Evolutionary conservation across 139 green algal species (phyloP).

Genomic region (Chlorella sp.): DNA sequence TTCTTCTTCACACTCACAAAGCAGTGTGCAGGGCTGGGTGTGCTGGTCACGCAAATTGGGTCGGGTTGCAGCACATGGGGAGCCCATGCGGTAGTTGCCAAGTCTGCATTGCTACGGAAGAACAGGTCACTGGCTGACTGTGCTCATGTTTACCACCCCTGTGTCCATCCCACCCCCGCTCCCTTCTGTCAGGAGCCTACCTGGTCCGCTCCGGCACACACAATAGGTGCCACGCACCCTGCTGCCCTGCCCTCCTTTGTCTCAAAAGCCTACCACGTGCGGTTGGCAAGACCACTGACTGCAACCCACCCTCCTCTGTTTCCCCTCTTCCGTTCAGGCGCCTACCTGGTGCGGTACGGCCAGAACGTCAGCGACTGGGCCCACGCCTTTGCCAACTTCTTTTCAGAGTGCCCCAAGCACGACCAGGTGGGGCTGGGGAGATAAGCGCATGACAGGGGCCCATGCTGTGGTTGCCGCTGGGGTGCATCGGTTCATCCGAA

Average conservation of each 20-base stretch:
- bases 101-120: too few species aligned
- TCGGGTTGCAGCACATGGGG: not conserved
- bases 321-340: not conserved
- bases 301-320: not conserved
- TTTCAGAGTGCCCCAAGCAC: not conserved
- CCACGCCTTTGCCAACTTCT: conserved; percentile 8
- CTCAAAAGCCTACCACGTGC: too few species aligned
- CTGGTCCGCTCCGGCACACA: too few species aligned
- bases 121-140: too few species aligned
- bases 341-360: conserved; percentile 18
- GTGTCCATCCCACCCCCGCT: too few species aligned
- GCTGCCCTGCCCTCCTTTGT: not conserved
- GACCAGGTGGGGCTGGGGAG: conserved; percentile 11
- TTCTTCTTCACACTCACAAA: not conserved
- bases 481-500: too few species aligned
- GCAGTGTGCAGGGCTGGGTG: too few species aligned
- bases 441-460: too few species aligned
- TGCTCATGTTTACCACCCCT: too few species aligned
- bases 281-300: not conserved
- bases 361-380: not conserved
- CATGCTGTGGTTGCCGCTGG: too few species aligned
- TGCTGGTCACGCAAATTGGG: too few species aligned
- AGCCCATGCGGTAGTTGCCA: not conserved
- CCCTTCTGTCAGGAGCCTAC: too few species aligned
- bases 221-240: not conserved